Base-by-base conservation (phyloP, 2,329 filamentous ascomycete species). In the Paecilomyces dactylethromorphus region DNA sequence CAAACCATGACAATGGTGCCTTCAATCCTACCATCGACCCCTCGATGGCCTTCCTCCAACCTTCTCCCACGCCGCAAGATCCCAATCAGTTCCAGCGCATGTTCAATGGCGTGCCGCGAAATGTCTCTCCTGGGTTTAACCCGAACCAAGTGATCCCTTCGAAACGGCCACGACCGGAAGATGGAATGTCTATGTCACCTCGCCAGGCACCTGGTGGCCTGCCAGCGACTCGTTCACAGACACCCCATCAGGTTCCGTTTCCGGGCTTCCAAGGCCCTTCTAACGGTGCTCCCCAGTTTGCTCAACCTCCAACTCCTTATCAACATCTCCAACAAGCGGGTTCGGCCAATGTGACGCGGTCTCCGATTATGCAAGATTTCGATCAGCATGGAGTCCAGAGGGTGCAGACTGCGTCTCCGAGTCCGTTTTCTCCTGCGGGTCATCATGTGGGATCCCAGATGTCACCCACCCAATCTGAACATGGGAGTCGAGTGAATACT, bases 331-430 rank as follows among this genome's bases (percentile, higher is more conserved):
- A 91, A 69, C 85, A 89, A 64, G 88, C 90, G 68, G 87, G 88
- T 56, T 92, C 91, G 3, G 83, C 86, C 55, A 94, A 92, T 73
- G 89, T 91, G 61, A 96, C 91, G 45, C 93, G 93, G 11, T 97
- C 94, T 6, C 94, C 94, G 29, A 93, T 95, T 62, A 92, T 97
- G 62, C 92, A 95, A 69, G 82, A 85, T 57, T 87, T 85, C 58
- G 77, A 79, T 59, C 75, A 81, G 75, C 85, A 89, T 69, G 83
- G 83, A 67, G 86, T 88, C 45, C 90, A 92, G 71, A 82, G 92
- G 69, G 91, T 97, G 74, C 89, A 92, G 64, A 97, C 93, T 53
- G 89, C 91, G 51, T 97, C 94, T 32, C 93, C 94, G 3, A 93
- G 94, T 74, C 91, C 91, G 0, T 96, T 95, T 72, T 92, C 90